phyloP scores from a whole-genome alignment of 108 stramenopile species.

The Craspedostauros australis region DNA sequence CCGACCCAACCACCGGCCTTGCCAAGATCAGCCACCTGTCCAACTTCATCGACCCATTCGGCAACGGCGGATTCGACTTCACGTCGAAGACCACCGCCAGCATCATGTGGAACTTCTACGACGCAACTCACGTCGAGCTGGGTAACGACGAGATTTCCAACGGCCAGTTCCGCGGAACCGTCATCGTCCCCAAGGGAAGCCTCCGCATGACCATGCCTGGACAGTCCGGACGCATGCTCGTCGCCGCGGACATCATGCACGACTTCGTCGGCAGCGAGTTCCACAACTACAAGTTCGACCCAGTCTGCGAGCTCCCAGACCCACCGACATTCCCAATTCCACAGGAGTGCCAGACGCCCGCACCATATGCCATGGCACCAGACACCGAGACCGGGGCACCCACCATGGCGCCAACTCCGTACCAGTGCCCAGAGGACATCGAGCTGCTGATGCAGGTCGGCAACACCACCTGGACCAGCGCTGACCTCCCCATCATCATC shows the following conservation, averaged over 20 bases:
- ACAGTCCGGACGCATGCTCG: slow-evolving; percentile 17
- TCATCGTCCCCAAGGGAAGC: slow-evolving; percentile 10
- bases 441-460: slow-evolving; percentile 3
- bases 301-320: slow-evolving; percentile 6
- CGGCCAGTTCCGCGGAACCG: too few species aligned
- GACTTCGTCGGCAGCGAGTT: slow-evolving; percentile 27
- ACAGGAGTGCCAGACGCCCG: too few species aligned
- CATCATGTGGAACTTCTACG: slow-evolving; percentile 24
- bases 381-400: slow-evolving; percentile 5
- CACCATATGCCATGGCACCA: too few species aligned
- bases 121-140: slow-evolving; percentile 7
- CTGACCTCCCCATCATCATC: slow-evolving; percentile 9
- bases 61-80: too few species aligned
- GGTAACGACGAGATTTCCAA: too few species aligned
- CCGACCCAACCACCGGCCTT: background rate
- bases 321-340: too few species aligned
- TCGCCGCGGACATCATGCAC: slow-evolving; percentile 8
- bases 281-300: slow-evolving; percentile 17
- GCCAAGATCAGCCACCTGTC: too few species aligned
- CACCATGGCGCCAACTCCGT: background rate
- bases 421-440: too few species aligned
- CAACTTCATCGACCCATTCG: too few species aligned
- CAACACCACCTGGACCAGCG: background rate
- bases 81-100: background rate
- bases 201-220: too few species aligned